Evolutionary conservation across 176 grass and related monocot species (phyloP), one percentile per base, ranked within the genome.

Genomic region (Cenchrus americanus): DNA sequence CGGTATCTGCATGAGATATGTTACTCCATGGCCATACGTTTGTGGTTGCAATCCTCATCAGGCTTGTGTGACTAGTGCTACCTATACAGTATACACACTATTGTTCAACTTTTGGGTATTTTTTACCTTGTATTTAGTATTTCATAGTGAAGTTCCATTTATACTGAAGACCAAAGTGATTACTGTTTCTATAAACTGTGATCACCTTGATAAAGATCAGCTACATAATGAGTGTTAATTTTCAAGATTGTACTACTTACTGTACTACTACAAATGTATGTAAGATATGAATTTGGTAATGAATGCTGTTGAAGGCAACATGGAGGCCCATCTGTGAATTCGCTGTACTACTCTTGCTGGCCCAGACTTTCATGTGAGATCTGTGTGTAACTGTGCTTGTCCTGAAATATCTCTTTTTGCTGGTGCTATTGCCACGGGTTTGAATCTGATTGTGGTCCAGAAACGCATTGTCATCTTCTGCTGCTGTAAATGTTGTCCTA

Each of bases 311-410:
- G 22, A 55, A 24, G 78, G 3, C 1, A 54, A 78, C 48, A 41
- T 22, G 67, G 62, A 76, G 34, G 21, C 54, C 43, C 79, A 53
- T 83, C 60, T 22, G 23, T 46, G 65, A 51, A 34, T 58, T 44
- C 68, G 15, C 24, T 72, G 54, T 82, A 65, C 64, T 48, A 59
- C 24, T 73, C 37, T 53, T 87, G 72, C 61, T 79, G 69, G 58
- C 69, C 73, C 86, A 79, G 81, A 73, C 76, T 62, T 64, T 72
- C 59, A 84, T 79, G 86, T 30, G 81, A 78, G 66, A 78, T 66
- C 21, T 44, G n/a, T 44, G 27, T 30, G 27, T 30, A 30, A 30
- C 27, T 30, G 27, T 30, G 27, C 13, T 7, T n/a, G 41, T 12
- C 67, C 64, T 73, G 10, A 57, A 79, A 43, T 73, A 23, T 82